phyloP scores from a whole-genome alignment of 352 stramenopile species.

The Phytopythium montanum region DNA sequence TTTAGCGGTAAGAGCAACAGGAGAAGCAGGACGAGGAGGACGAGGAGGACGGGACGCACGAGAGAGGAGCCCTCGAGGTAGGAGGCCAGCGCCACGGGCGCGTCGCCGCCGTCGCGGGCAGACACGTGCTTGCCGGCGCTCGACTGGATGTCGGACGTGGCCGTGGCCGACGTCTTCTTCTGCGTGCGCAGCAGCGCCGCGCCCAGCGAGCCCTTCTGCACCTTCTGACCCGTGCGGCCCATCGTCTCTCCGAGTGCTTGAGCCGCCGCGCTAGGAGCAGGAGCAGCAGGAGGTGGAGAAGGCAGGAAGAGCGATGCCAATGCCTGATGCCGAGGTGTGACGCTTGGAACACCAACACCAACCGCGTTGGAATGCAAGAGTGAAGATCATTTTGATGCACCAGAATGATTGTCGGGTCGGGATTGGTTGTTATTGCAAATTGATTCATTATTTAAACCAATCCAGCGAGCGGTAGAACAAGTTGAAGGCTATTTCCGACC shows the following conservation, averaged over 20 bases:
- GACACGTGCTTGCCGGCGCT: constrained; percentile 85
- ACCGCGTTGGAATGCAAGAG: background rate
- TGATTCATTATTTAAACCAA: constrained; percentile 1
- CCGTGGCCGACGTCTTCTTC: constrained; percentile 66
- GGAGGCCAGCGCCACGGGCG: constrained; percentile 74
- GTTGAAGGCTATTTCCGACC: constrained; percentile 4
- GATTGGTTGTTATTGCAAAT: background rate
- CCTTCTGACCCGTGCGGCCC: constrained; percentile 70
- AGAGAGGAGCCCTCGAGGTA: constrained; percentile 85
- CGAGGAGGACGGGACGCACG: constrained; percentile 15
- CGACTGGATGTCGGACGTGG: constrained; percentile 70
- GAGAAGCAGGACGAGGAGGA: background rate
- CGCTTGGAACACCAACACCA: constrained; percentile 5
- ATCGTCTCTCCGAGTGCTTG: constrained; percentile 18
- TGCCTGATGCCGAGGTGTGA: background rate
- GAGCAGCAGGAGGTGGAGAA: background rate
- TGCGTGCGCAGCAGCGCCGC: constrained; percentile 73
- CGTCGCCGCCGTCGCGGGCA: constrained; percentile 74
- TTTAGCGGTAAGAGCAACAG: background rate
- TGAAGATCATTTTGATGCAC: background rate
- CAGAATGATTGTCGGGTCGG: background rate
- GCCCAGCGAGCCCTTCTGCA: constrained; percentile 70
- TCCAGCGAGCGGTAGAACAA: background rate
- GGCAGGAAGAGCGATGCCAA: background rate
- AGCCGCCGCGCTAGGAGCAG: no score